Percentiles rank a stretch among this genome's conserved stretches.
Conservation (phyloP, 805 yeast species). For the Ascoidea rubescens region DNA sequence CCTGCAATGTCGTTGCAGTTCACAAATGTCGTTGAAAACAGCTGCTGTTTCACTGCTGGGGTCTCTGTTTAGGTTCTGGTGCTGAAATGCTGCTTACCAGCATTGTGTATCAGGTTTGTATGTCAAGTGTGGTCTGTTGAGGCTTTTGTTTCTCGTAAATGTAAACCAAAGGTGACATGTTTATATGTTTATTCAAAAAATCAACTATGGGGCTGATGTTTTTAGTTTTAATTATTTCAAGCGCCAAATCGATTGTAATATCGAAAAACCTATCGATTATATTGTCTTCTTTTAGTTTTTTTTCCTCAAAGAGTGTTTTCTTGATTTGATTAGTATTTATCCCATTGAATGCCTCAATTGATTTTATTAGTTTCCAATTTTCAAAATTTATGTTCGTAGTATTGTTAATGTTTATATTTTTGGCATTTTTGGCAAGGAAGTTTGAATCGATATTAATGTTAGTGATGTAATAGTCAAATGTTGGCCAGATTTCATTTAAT, state of each 20-base stretch:
- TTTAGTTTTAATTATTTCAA: neutral
- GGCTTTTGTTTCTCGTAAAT: no score
- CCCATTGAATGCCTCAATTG: conserved; percentile 26
- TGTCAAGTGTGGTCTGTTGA: no score
- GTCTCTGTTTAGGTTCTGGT: no score
- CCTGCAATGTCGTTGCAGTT: no score
- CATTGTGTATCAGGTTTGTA: no score
- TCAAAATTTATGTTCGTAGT: neutral
- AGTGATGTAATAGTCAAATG: conserved; percentile 38
- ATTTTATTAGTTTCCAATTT: conserved; percentile 28
- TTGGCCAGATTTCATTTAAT: conserved; percentile 28
- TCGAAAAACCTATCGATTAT: neutral
- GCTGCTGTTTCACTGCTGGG: no score
- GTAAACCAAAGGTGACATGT: no score
- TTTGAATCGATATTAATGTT: conserved; percentile 15
- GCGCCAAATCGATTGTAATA: no score
- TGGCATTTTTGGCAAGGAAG: conserved; percentile 1
- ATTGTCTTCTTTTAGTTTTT: conserved; percentile 7
- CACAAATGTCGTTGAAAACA: no score
- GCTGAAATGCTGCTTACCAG: no score
- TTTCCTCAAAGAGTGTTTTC: conserved; percentile 8
- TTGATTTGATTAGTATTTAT: conserved; percentile 18
- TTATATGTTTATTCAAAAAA: neutral
- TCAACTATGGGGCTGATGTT: conserved; percentile 2
- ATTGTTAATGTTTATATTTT: neutral